Percentiles rank a stretch among this genome's conserved stretches.
Conservation (phyloP, 768 basidiomycete species). For the Russula griseocarnosa region DNA sequence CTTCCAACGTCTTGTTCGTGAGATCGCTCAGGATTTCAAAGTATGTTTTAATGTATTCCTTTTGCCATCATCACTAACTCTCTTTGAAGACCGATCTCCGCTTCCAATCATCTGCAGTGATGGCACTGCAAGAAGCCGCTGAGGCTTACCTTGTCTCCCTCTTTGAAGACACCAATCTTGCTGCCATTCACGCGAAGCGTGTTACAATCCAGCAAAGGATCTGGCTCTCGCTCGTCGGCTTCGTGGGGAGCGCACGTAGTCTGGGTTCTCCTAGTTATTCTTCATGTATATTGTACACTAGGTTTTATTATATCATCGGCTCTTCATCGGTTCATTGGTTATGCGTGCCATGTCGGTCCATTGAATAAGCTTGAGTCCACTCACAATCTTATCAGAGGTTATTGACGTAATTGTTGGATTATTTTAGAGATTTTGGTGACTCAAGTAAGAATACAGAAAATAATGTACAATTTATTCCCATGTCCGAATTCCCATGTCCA, state of each 20-base stretch:
- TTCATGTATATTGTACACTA: conserved; percentile 16
- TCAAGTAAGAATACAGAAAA: too few relatives aligned
- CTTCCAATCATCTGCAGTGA: conserved; percentile 92
- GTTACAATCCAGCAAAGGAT: conserved; percentile 86
- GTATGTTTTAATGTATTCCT: conserved; percentile 31
- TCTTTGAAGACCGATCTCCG: conserved; percentile 69
- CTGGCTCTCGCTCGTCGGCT: conserved; percentile 83
- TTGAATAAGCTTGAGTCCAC: neutral
- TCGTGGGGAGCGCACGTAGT: conserved; percentile 78
- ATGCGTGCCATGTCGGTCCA: neutral
- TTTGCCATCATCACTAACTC: conserved; percentile 2
- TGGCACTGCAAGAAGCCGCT: conserved; percentile 88
- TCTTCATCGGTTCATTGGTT: too few relatives aligned
- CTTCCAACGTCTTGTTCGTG: conserved; percentile 92
- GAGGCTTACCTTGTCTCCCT: conserved; percentile 82
- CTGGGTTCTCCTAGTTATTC: neutral
- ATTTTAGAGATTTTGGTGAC: too few relatives aligned
- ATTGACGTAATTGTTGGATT: too few relatives aligned
- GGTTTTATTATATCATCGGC: conserved; percentile 1
- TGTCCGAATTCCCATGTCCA: too few relatives aligned
- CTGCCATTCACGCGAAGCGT: conserved; percentile 83
- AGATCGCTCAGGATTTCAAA: conserved; percentile 96
- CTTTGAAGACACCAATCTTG: conserved; percentile 82
- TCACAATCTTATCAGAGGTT: neutral
- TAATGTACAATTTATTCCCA: neutral